These are phyloP conservation scores for Stentor roeselii DNA, from an alignment of 73 alveolate genomes.

Conservation along the genomic window DNA sequence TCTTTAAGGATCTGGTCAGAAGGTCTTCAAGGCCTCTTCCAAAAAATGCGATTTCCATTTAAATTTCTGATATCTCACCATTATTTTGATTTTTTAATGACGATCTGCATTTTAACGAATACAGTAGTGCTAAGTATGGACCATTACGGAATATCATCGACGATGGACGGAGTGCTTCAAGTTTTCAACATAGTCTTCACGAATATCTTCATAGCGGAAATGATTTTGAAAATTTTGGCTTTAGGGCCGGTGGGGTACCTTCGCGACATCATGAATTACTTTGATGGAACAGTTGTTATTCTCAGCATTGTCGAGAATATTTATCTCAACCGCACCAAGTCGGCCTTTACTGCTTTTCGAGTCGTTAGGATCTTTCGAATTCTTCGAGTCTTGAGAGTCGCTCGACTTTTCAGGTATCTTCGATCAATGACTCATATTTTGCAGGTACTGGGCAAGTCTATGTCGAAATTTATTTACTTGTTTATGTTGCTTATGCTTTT, in stretches of 20 bases:
- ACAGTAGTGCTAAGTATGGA: constrained; percentile 87
- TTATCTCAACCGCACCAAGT: constrained; percentile 45
- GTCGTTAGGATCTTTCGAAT: constrained; percentile 95
- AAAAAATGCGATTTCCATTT: neutral
- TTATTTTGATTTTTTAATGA: constrained; percentile 38
- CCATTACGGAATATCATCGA: constrained; percentile 72
- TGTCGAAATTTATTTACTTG: constrained; percentile 39
- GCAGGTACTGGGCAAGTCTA: constrained; percentile 56
- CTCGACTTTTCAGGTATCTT: constrained; percentile 83
- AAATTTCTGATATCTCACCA: neutral
- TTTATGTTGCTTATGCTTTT: constrained; percentile 79
- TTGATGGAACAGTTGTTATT: constrained; percentile 90
- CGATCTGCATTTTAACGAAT: constrained; percentile 71
- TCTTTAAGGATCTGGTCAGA: neutral
- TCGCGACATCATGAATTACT: constrained; percentile 88
- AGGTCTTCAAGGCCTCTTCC: neutral
- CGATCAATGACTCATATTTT: constrained; percentile 80
- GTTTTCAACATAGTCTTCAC: constrained; percentile 77
- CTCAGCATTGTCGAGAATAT: constrained; percentile 84
- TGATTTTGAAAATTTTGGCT: constrained; percentile 87
- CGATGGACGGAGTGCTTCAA: constrained; percentile 46
- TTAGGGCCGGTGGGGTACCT: constrained; percentile 81
- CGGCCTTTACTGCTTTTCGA: constrained; percentile 78
- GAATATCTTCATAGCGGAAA: constrained; percentile 81
- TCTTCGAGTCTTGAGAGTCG: constrained; percentile 87